These are phyloP conservation scores for Hordeum pubiflorum DNA, from an alignment of 202 grass and related monocot genomes.

Conservation along the genomic window DNA sequence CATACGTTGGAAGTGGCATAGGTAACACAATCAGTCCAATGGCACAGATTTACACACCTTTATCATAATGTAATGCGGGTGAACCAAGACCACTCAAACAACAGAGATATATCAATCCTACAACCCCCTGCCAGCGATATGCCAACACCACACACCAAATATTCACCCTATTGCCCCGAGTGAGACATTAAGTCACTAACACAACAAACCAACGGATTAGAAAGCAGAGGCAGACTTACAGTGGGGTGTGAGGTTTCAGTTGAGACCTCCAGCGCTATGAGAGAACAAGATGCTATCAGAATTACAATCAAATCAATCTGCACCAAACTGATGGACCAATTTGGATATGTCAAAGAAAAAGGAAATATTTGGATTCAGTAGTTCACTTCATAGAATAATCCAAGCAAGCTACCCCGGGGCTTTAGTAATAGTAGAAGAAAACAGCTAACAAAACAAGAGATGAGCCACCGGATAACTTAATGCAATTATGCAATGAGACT, in stretches of 20 bases:
- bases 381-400: not conserved
- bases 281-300: not conserved
- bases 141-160: not conserved
- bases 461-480: not conserved
- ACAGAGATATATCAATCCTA: not conserved
- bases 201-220: not conserved
- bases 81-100: not conserved
- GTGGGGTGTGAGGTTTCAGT: not conserved
- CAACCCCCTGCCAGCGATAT: not conserved
- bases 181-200: not conserved
- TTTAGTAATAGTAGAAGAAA: not conserved
- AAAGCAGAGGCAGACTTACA: not conserved
- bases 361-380: not conserved
- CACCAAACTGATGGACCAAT: not conserved
- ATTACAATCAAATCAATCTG: not conserved
- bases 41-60: not conserved
- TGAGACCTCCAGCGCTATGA: not conserved
- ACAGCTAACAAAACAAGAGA: not conserved
- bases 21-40: not conserved
- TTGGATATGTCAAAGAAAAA: not conserved
- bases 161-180: not conserved
- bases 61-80: not conserved
- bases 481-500: not conserved
- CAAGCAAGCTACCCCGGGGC: not conserved
- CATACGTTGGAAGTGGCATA: not conserved